Base-by-base conservation (phyloP, 2,329 filamentous ascomycete species). In the Penicillium polonicum region DNA sequence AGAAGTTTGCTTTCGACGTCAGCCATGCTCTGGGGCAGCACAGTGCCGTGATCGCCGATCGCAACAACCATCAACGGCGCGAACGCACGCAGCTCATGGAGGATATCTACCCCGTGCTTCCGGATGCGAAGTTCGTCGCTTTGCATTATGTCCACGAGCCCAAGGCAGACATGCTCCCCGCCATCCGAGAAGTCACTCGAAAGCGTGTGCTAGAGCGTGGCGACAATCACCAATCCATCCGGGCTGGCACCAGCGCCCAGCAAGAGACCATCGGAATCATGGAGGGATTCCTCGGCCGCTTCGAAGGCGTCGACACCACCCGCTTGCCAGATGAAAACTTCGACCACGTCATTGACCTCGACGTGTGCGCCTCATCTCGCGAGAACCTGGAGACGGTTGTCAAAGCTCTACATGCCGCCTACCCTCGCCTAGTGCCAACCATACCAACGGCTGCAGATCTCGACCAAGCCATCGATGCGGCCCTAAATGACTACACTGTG, bases 201-300 rank as follows among this genome's bases (percentile, higher is more conserved):
- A 83, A 87, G 61, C 87, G 94, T 49, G 91, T 99, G 0, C 78
- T 97, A 21, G 83, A 85, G 6, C 88, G 94, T 23, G 94, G 94
- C 15, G 92, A 99, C 74, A 97, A 97, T 69, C 94, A 99, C 73
- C 94, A 99, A 76, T 99, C 94, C 0, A 97, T 99, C 59, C 92
- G 94, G 69, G 92, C 93, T 12, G 81, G 79, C n/a, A 88, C 85
- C 45, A 88, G 90, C 55, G 84, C 88, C 44, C 76, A 81, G 46
- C 78, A 82, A 19, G 93, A 96, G 73, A 90, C 94, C 55, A 80
- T 94, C 46, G 85, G 85, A 5, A 96, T 99, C 66, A 97, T 99
- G 94, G 90, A 97, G 66, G 91, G 91, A 3, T 99, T 99, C 76
- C 82, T 99, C 64, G 75, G 84, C 13, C 86, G 94, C 36, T 97